Base-by-base conservation (phyloP, 768 basidiomycete genomes). In the Ephemerocybe angulata region DNA sequence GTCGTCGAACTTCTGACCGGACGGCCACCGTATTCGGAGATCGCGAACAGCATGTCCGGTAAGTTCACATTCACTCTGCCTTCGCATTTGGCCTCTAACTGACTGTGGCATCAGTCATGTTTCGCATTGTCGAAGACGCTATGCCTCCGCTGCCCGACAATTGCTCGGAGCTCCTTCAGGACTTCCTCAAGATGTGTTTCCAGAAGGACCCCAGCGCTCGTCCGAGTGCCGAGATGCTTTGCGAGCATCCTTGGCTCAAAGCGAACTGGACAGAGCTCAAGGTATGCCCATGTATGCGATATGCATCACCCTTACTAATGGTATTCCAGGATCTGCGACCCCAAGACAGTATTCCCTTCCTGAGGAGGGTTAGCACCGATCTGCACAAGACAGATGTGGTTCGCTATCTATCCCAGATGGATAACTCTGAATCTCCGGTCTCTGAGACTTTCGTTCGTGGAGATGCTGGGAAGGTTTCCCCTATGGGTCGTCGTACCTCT, bases 321-420 rank as follows among this genome's bases (percentile, higher is more conserved):
- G 22, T 31, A 21, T 22, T 17, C 17, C 57, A 88, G 86, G 87
- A 93, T 61, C 74, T 96, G 28, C 88, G 91, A 22, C 90, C 89
- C 46, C 90, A 97, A 65, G 96, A 98, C 65, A 94, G 91, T 65
- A 90, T 98, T 31, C 96, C 96, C 10, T 97, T 97, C 78, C 76
- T 97, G 12, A 87, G 93, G 28, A 87, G 95, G 3, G 87, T 97
- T 65, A 94, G 93, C 67, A 78, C 85, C 55, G 95, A 97, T 64
- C 66, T 92, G 52, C 86, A 89, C 56, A 90, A 87, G 69, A 75
- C 82, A 19, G 88, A 90, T 46, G 77, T 74, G 41, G 72, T 80
- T 49, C 82, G 82, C 49, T 80, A 83, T 57, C 64, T 78, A 27
- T 70, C 80, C 3, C 76, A 78, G 35, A 55, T 79, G 13, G 83